Conservation (phyloP, 768 basidiomycete species). For the Cyclocybe aegerita region DNA sequence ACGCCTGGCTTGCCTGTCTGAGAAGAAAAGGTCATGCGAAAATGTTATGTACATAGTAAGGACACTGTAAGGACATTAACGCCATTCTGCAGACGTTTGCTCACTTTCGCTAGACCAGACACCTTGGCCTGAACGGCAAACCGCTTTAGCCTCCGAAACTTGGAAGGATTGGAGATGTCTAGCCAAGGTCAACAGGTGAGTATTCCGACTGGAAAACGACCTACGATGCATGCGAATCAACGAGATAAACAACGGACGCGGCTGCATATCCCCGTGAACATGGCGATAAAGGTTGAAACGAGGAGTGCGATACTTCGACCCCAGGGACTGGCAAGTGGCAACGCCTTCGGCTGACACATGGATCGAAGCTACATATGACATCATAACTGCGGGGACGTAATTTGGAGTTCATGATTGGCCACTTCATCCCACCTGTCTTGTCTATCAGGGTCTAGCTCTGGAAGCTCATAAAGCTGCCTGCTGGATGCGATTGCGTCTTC, state of each 20-base stretch:
- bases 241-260: conserved; percentile 28
- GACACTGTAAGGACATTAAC: too few species aligned
- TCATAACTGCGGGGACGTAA: too few species aligned
- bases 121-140: conserved; percentile 33
- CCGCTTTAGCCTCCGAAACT: conserved; percentile 40
- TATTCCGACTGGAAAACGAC: conserved; percentile 2
- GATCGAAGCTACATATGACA: too few species aligned
- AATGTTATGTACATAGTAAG: not conserved
- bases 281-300: not conserved
- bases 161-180: conserved; percentile 40
- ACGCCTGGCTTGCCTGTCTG: conserved; percentile 44
- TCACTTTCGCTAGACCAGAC: conserved; percentile 42
- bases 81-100: not conserved
- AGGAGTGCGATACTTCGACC: too few species aligned
- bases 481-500: conserved; percentile 8
- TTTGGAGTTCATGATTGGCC: too few species aligned
- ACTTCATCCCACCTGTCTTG: too few species aligned
- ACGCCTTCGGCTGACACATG: too few species aligned
- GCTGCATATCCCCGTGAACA: not conserved
- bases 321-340: too few species aligned
- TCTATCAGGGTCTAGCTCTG: too few species aligned
- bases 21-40: not conserved
- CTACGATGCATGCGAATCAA: conserved; percentile 44
- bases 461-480: too few species aligned
- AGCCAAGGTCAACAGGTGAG: not conserved